Evolutionary conservation across 2,329 filamentous ascomycete species (phyloP), one percentile per base, ranked within the genome.

Genomic region (Calonectria ilicicola): DNA sequence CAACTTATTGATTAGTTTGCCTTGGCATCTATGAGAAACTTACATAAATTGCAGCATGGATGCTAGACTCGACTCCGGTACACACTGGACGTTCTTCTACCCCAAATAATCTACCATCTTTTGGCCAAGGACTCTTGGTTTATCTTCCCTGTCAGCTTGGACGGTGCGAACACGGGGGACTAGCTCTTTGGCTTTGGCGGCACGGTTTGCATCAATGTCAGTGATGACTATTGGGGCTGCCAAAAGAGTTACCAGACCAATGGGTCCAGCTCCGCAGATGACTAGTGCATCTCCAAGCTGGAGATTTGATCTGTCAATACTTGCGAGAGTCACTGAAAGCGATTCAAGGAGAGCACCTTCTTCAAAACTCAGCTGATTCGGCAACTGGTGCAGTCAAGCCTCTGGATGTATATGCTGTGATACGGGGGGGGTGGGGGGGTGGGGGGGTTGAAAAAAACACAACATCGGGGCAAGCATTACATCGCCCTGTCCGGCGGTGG

Each of bases 61-160:
- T 90, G 77, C 87, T 90, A 74, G 86, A 89, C 80, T 93, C 91
- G 17, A 93, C 90, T 62, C 92, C 92, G 0, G 92, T 93, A 83
- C 91, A 93, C 80, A 93, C 92, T 81, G 93, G 83, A 32, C 88
- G 87, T 2, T 91, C 91, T 78, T 92, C 78, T n/a, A 76, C 73
- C 1, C 73, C 14, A 80, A 32, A 1, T 74, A 75, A 51, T 79
- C 80, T 19, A 75, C 71, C 2, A 80, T 79, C 7, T 77, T 79
- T 60, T 81, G 79, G 1, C 78, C 77, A 1, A 76, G 70, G 2
- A 60, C 74, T 44, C 81, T 82, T 1, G 82, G 73, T 9, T 78
- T 71, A 23, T 79, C 74, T 0, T 51, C 74, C 3, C 76, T 67
- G 6, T 76, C 63, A 15, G 65, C 47, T 5, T 17, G 46, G 3